phyloP scores from a whole-genome alignment of 2,329 filamentous ascomycete genomes.

The Pleomassaria siparia region DNA sequence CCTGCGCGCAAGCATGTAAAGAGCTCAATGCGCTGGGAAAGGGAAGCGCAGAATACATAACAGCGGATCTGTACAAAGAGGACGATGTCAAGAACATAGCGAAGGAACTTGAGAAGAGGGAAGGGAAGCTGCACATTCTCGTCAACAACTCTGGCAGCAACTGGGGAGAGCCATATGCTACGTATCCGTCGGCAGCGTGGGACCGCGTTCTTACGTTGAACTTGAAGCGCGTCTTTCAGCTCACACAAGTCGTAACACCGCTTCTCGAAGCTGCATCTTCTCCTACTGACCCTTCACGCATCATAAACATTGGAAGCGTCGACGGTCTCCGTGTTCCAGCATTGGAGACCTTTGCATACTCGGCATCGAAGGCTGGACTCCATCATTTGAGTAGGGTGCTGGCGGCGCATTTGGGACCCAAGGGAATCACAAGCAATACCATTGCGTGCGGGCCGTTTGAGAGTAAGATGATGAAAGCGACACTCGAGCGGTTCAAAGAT shows the following conservation, averaged over 20 bases:
- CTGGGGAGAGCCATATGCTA: slow-evolving; percentile 63
- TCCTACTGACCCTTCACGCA: slow-evolving; percentile 52
- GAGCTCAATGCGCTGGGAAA: slow-evolving; percentile 58
- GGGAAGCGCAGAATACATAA: slow-evolving; percentile 61
- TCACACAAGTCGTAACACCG: slow-evolving; percentile 63
- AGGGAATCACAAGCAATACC: slow-evolving; percentile 66
- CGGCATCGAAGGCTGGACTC: slow-evolving; percentile 63
- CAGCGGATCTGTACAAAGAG: slow-evolving; percentile 65
- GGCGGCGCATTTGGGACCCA: slow-evolving; percentile 61
- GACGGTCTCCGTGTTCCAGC: slow-evolving; percentile 63
- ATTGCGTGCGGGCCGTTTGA: slow-evolving; percentile 72
- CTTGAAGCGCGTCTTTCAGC: slow-evolving; percentile 67
- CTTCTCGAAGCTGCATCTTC: slow-evolving; percentile 58
- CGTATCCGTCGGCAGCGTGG: slow-evolving; percentile 57
- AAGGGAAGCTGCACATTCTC: slow-evolving; percentile 60
- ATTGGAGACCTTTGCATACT: slow-evolving; percentile 62
- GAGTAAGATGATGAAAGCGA: slow-evolving; percentile 73
- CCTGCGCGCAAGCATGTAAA: slow-evolving; percentile 60
- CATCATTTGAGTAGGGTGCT: slow-evolving; percentile 67
- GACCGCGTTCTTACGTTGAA: slow-evolving; percentile 61
- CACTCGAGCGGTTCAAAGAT: slow-evolving; percentile 60
- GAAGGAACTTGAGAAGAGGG: slow-evolving; percentile 56
- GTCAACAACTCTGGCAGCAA: slow-evolving; percentile 68
- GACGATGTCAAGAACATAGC: slow-evolving; percentile 60
- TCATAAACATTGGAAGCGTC: slow-evolving; percentile 67